A percentile compares a stretch with the other conserved stretches of the same genome.
phyloP scores from a whole-genome alignment of 495 filamentous ascomycete species.

The Neurospora tetrasperma region DNA sequence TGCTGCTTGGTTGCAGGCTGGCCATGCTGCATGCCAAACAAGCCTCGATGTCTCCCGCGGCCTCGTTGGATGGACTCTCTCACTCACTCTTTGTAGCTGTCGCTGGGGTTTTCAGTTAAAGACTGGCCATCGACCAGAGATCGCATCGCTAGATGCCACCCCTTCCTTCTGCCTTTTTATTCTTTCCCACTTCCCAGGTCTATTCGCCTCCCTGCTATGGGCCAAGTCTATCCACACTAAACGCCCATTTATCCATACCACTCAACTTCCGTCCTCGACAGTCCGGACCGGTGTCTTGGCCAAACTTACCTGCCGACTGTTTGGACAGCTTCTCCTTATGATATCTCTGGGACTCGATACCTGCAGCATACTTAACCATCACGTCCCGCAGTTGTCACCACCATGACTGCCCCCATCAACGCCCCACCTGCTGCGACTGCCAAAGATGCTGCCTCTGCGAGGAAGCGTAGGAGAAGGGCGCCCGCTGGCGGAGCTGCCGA shows the following conservation, averaged over 20 bases:
- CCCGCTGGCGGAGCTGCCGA: constrained; percentile 83
- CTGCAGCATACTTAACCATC: constrained; percentile 6
- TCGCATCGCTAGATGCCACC: constrained; percentile 5
- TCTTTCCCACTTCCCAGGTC: constrained; percentile 7
- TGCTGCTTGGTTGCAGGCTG: not conserved
- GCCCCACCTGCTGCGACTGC: constrained; percentile 29
- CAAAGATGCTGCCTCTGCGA: constrained; percentile 36
- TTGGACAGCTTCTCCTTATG: constrained; percentile 22
- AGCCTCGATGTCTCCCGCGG: not conserved
- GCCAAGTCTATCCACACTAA: constrained; percentile 34
- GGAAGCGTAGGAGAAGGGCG: constrained; percentile 81
- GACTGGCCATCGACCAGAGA: constrained; percentile 1
- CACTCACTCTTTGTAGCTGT: not conserved
- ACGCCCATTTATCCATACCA: constrained; percentile 37
- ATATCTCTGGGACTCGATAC: constrained; percentile 13
- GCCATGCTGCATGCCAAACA: not conserved
- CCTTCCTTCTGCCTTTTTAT: constrained; percentile 3
- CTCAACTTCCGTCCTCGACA: constrained; percentile 28
- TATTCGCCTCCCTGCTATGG: constrained; percentile 18
- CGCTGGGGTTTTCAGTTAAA: constrained; percentile 8
- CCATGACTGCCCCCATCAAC: constrained; percentile 38
- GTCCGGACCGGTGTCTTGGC: constrained; percentile 24
- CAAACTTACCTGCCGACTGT: constrained; percentile 19
- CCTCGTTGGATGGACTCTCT: not conserved
- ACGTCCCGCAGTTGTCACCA: constrained; percentile 4